Evolutionary conservation across 2,329 filamentous ascomycete species (phyloP).

Genomic region (Aureobasidium leucospermi): DNA sequence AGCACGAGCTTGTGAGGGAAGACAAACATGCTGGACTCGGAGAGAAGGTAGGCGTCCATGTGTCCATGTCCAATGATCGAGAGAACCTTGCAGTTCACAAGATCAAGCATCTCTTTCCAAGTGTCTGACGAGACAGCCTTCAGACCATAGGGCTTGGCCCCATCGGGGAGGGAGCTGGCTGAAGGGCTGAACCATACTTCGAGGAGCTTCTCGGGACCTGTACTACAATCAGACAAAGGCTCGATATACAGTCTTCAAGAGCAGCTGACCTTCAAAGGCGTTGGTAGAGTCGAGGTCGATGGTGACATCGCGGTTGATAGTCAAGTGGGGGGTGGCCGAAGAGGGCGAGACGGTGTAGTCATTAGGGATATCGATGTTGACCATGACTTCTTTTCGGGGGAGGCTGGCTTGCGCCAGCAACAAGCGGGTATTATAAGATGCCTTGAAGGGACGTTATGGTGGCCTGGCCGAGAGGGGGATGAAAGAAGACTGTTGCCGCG

Average conservation of each 20-base stretch:
- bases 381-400: slow-evolving; percentile 56
- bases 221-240: background rate
- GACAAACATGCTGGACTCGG: slow-evolving; percentile 99
- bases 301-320: slow-evolving; percentile 92
- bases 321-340: slow-evolving; percentile 77
- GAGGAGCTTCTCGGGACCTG: slow-evolving; percentile 83
- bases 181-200: slow-evolving; percentile 96
- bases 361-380: slow-evolving; percentile 70
- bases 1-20: slow-evolving; percentile 99
- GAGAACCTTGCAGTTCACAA: slow-evolving; percentile 97
- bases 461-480: slow-evolving; percentile 77
- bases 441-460: slow-evolving; percentile 76
- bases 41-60: slow-evolving; percentile 92
- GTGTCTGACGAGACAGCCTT: slow-evolving; percentile 77
- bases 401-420: slow-evolving; percentile 85
- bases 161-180: slow-evolving; percentile 61
- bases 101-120: slow-evolving; percentile 95
- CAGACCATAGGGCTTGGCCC: slow-evolving; percentile 66
- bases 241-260: background rate
- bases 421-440: slow-evolving; percentile 52
- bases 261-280: slow-evolving; percentile 69
- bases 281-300: slow-evolving; percentile 89
- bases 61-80: slow-evolving; percentile 89
- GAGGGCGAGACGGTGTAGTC: slow-evolving; percentile 73
- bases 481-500: slow-evolving; percentile 72